A percentile compares a stretch with the other conserved stretches of the same genome.
phyloP scores from a whole-genome alignment of 176 grass and related monocot genomes.

The Aegilops umbellulata region DNA sequence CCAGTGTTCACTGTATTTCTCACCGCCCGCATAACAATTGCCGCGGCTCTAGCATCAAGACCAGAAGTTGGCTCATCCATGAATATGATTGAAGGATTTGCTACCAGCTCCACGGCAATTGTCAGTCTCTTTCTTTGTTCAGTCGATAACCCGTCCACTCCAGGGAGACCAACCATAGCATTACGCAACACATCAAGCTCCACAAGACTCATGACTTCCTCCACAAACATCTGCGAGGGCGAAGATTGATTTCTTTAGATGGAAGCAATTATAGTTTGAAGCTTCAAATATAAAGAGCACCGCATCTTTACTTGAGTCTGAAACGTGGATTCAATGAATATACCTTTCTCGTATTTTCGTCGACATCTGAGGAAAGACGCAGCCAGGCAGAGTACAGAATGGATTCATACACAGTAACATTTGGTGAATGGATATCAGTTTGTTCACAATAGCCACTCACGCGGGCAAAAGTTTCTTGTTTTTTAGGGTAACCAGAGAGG shows the following conservation, averaged over 20 bases:
- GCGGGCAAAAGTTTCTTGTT: conserved; percentile 86
- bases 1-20: conserved; percentile 92
- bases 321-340: not conserved
- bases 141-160: conserved; percentile 72
- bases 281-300: not conserved
- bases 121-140: conserved; percentile 91
- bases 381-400: conserved; percentile 83
- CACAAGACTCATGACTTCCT: conserved; percentile 89
- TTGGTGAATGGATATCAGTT: conserved; percentile 86
- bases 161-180: conserved; percentile 81
- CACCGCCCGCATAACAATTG: conserved; percentile 89
- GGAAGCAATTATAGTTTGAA: not conserved
- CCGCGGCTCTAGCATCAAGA: conserved; percentile 86
- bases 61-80: conserved; percentile 98
- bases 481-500: conserved; percentile 74
- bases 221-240: conserved; percentile 69
- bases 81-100: conserved; percentile 91
- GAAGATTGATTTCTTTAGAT: not conserved
- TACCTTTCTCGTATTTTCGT: conserved; percentile 49
- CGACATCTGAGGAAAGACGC: conserved; percentile 65
- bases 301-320: not conserved
- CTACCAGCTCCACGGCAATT: conserved; percentile 80
- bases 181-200: conserved; percentile 74
- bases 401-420: conserved; percentile 76
- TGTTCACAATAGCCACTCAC: conserved; percentile 90